phyloP scores from a whole-genome alignment of 352 stramenopile genomes.

The Blastocystis sp. region DNA sequence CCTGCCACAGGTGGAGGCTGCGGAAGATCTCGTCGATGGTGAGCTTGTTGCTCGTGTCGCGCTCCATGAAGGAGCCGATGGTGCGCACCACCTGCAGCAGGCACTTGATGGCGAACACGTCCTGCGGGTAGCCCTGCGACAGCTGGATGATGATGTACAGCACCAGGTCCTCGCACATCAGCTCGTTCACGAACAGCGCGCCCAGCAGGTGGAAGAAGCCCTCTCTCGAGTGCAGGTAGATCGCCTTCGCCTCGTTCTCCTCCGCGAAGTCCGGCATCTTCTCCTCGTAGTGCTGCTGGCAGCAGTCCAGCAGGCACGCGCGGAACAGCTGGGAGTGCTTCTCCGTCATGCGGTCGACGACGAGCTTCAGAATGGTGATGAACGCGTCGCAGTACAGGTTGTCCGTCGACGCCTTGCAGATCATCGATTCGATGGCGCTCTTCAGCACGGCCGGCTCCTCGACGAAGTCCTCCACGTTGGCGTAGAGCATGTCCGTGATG shows the following conservation, averaged over 20 bases:
- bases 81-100: constrained; percentile 12
- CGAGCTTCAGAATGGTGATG: constrained; percentile 3
- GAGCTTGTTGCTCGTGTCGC: constrained; percentile 28
- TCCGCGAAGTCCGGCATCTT: constrained; percentile 11
- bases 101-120: neutral
- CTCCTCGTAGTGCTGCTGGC: constrained; percentile 48
- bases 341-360: constrained; percentile 38
- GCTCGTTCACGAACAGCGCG: constrained; percentile 38
- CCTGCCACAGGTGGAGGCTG: constrained; percentile 24
- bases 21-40: constrained; percentile 67
- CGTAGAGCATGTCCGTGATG: constrained; percentile 54
- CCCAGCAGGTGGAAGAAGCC: constrained; percentile 62
- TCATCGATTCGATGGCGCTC: constrained; percentile 33
- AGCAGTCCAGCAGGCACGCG: neutral
- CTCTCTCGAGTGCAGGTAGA: constrained; percentile 26
- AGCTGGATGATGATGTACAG: constrained; percentile 17
- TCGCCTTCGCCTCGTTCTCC: neutral
- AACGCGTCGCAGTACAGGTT: constrained; percentile 55
- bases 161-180: constrained; percentile 44
- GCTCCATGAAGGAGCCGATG: constrained; percentile 58
- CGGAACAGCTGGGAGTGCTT: constrained; percentile 27
- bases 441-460: constrained; percentile 11
- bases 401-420: constrained; percentile 11
- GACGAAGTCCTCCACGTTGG: constrained; percentile 43
- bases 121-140: constrained; percentile 6